phyloP scores from a whole-genome alignment of 2,329 filamentous ascomycete genomes.

The Colletotrichum eremochloae region DNA sequence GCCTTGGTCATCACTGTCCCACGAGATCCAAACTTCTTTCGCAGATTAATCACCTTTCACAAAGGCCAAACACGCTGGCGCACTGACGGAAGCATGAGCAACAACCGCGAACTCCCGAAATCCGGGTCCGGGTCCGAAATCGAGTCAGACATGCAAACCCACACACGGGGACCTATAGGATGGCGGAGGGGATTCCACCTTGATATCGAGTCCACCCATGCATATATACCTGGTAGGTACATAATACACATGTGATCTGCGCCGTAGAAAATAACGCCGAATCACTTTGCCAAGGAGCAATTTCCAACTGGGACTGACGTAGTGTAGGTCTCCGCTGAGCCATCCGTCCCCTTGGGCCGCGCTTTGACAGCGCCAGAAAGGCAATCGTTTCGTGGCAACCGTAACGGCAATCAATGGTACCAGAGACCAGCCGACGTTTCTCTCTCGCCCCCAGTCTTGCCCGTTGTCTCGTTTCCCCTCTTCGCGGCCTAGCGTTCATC shows the following conservation, averaged over 20 bases:
- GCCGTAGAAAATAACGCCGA: neutral
- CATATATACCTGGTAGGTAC: neutral
- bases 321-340: conserved; percentile 33
- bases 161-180: conserved; percentile 13
- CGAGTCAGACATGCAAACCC: conserved; percentile 7
- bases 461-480: conserved; percentile 21
- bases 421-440: neutral
- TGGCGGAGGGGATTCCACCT: neutral
- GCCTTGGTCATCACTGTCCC: neutral
- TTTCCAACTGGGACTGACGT: conserved; percentile 36
- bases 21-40: conserved; percentile 7
- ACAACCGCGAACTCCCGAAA: conserved; percentile 11
- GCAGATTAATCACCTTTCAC: conserved; percentile 20
- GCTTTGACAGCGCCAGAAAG: conserved; percentile 19
- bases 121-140: conserved; percentile 19
- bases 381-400: conserved; percentile 9
- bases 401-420: neutral
- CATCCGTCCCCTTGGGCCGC: conserved; percentile 35
- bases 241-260: too few species aligned
- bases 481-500: conserved; percentile 29
- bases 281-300: conserved; percentile 17
- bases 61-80: conserved; percentile 16
- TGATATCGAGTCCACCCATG: neutral
- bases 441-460: conserved; percentile 20
- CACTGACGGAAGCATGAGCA: conserved; percentile 16